phyloP scores from a whole-genome alignment of 2,329 filamentous ascomycete genomes.

The Colletotrichum sp. region DNA sequence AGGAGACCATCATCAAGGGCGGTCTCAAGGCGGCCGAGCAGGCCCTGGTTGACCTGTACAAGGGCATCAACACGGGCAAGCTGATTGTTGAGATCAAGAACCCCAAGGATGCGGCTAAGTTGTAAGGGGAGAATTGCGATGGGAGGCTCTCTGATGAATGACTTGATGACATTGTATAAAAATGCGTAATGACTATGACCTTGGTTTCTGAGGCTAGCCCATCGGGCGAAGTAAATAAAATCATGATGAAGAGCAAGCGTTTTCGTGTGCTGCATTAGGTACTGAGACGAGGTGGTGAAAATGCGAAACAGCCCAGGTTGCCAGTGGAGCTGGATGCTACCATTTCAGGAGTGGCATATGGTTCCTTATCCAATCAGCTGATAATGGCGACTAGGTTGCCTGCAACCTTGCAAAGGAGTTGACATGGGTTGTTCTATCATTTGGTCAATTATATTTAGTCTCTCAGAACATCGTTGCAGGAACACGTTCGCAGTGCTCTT shows the following conservation, averaged over 20 bases:
- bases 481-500: not conserved
- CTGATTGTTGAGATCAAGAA: slow-evolving; percentile 61
- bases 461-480: not conserved
- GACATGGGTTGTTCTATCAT: not conserved
- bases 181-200: slow-evolving; percentile 5
- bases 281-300: not conserved
- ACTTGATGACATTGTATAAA: slow-evolving; percentile 12
- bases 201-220: not conserved
- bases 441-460: not conserved
- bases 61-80: slow-evolving; percentile 74
- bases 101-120: slow-evolving; percentile 17
- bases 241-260: not conserved
- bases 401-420: not conserved
- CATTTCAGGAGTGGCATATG: not conserved
- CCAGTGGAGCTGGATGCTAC: not conserved
- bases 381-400: not conserved
- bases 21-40: slow-evolving; percentile 68
- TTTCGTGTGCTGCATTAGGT: not conserved
- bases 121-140: not conserved
- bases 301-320: not conserved
- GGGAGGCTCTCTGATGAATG: not conserved
- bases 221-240: not conserved
- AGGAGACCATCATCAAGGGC: slow-evolving; percentile 74
- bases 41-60: slow-evolving; percentile 68
- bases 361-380: not conserved